A percentile compares a stretch with the other conserved stretches of the same genome.
These are phyloP conservation scores for Aspergillus tanneri DNA, from an alignment of 2,329 filamentous ascomycete species.

Conservation along the genomic window DNA sequence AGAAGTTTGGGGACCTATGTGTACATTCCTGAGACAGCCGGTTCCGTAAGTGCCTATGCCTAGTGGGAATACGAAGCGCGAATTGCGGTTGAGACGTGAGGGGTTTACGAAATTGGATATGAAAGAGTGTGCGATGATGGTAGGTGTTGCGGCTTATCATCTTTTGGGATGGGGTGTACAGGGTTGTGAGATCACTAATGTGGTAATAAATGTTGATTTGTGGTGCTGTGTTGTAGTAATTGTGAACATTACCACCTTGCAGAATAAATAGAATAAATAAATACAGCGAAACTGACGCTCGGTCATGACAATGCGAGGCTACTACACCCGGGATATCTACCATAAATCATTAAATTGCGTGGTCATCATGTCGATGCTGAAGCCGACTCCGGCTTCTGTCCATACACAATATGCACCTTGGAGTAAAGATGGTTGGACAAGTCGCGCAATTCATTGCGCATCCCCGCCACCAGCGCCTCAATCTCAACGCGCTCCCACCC, in stretches of 20 bases:
- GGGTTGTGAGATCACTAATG: neutral
- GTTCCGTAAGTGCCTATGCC: slow-evolving; percentile 2
- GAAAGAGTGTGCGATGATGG: neutral
- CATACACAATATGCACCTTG: slow-evolving; percentile 32
- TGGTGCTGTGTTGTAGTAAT: too few relatives aligned
- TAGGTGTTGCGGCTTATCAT: neutral
- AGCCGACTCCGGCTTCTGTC: slow-evolving; percentile 22
- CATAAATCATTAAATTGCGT: neutral
- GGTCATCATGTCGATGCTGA: neutral
- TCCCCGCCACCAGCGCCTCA: slow-evolving; percentile 39
- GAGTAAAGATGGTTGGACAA: slow-evolving; percentile 39
- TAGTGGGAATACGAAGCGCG: neutral
- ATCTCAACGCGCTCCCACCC: slow-evolving; percentile 40
- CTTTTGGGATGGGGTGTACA: neutral
- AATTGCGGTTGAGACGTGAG: neutral
- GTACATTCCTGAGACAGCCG: slow-evolving; percentile 43
- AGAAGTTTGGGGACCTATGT: slow-evolving; percentile 49
- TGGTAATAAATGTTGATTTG: too few relatives aligned
- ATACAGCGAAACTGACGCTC: neutral
- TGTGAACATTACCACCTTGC: too few relatives aligned
- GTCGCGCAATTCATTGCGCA: slow-evolving; percentile 40
- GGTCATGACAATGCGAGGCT: neutral
- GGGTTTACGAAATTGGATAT: neutral
- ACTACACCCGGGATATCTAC: neutral
- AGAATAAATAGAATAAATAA: neutral